Conservation (phyloP, 1,139 yeast genomes). For the Pichia sp. region DNA sequence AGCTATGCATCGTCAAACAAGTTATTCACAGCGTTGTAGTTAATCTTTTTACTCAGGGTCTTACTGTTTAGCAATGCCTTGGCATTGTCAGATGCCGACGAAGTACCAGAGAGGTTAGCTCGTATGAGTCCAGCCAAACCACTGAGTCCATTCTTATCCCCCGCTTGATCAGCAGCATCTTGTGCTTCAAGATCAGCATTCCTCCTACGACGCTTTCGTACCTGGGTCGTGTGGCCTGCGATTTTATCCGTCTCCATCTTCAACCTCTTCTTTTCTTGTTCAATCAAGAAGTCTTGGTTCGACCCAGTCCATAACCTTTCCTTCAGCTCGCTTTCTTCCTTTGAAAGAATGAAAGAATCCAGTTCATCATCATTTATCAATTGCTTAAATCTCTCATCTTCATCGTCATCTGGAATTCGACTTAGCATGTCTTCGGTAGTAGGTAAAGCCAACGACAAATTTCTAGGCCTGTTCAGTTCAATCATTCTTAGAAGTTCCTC, state of each 20-base stretch:
- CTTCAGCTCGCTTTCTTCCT: conserved; percentile 64
- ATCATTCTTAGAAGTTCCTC: conserved; percentile 26
- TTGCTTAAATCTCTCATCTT: conserved; percentile 58
- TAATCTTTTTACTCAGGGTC: conserved; percentile 79
- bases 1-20: conserved; percentile 42
- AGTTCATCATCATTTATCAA: conserved; percentile 75
- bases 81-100: conserved; percentile 71
- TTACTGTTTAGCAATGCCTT: conserved; percentile 65
- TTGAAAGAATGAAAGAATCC: conserved; percentile 52
- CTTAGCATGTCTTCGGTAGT: conserved; percentile 51
- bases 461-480: conserved; percentile 47
- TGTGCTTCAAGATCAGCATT: conserved; percentile 24
- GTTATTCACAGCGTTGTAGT: conserved; percentile 71
- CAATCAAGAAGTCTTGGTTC: conserved; percentile 79
- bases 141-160: conserved; percentile 9
- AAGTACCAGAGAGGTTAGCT: conserved; percentile 41
- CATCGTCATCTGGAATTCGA: conserved; percentile 56
- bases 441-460: conserved; percentile 47
- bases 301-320: conserved; percentile 85
- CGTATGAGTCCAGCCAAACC: conserved; percentile 36
- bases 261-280: conserved; percentile 79
- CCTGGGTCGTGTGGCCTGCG: conserved; percentile 65
- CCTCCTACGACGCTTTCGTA: conserved; percentile 41
- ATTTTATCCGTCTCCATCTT: conserved; percentile 83
- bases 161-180: conserved; percentile 23